Evolutionary conservation across 768 basidiomycete species (phyloP).

Genomic region (Gloeopeniophorella convolvens): DNA sequence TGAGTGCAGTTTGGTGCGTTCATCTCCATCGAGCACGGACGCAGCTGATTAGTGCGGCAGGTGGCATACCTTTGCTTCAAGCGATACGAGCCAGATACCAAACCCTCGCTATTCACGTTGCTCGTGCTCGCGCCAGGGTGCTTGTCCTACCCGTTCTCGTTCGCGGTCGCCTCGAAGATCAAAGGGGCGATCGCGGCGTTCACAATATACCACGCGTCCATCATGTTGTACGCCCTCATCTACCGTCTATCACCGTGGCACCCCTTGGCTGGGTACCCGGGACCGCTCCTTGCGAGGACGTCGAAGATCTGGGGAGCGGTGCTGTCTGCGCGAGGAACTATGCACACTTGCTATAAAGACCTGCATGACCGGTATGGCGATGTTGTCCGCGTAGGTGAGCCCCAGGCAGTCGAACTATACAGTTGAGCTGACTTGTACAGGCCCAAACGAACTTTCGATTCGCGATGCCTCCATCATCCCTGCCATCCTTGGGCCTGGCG

Average conservation of each 20-base stretch:
- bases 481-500: constrained; percentile 31
- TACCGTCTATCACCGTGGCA: not conserved
- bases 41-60: too few relatives aligned
- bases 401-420: too few relatives aligned
- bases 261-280: constrained; percentile 28
- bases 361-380: constrained; percentile 35
- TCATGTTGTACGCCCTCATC: not conserved
- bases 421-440: constrained; percentile 24
- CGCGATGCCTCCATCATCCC: constrained; percentile 29
- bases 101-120: too few relatives aligned
- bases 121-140: too few relatives aligned
- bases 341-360: constrained; percentile 26
- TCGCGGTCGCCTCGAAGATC: too few relatives aligned
- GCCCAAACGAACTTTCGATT: constrained; percentile 23
- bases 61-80: too few relatives aligned
- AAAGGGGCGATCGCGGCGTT: too few relatives aligned
- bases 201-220: not conserved
- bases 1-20: too few relatives aligned
- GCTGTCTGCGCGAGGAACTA: constrained; percentile 22
- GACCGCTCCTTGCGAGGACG: constrained; percentile 26
- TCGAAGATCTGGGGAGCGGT: constrained; percentile 27
- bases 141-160: too few relatives aligned
- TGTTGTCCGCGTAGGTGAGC: constrained; percentile 34
- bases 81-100: too few relatives aligned
- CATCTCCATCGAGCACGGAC: too few relatives aligned